A percentile compares a stretch with the other conserved stretches of the same genome.
These are phyloP conservation scores for Leavenworthia alabamica DNA, from an alignment of 345 rosid species.

Conservation along the genomic window DNA sequence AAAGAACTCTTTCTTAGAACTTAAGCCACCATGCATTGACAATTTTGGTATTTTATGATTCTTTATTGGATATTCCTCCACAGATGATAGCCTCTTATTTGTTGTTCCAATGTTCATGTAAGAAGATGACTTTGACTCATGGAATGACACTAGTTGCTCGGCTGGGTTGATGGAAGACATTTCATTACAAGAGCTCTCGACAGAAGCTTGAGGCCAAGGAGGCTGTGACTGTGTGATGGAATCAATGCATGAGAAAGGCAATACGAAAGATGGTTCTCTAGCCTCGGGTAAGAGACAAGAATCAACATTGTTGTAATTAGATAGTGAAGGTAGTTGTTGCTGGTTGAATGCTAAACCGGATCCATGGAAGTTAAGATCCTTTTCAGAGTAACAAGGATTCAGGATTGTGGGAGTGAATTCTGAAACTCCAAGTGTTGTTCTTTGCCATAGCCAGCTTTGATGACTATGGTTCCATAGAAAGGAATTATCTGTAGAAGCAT, in stretches of 20 bases:
- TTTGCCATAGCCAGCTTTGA: constrained; percentile 23
- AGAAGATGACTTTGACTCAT: constrained; percentile 26
- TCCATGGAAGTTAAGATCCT: constrained; percentile 29
- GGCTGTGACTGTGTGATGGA: constrained; percentile 25
- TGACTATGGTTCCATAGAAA: constrained; percentile 15
- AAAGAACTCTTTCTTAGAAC: constrained; percentile 7
- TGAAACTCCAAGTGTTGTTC: constrained; percentile 25
- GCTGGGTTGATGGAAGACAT: constrained; percentile 13
- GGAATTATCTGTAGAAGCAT: constrained; percentile 17
- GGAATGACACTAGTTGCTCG: constrained; percentile 22
- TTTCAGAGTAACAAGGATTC: constrained; percentile 16
- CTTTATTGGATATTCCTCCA: constrained; percentile 20
- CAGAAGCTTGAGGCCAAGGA: constrained; percentile 29
- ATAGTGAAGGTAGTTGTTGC: constrained; percentile 14
- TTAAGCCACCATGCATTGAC: constrained; percentile 26
- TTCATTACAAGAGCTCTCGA: constrained; percentile 27
- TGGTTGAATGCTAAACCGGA: constrained; percentile 30
- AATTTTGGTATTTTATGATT: constrained; percentile 29
- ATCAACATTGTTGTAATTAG: constrained; percentile 24
- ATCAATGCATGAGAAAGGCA: constrained; percentile 41
- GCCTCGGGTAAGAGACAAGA: constrained; percentile 25
- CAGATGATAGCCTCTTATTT: constrained; percentile 35
- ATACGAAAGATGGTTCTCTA: constrained; percentile 28
- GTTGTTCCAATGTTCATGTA: constrained; percentile 24
- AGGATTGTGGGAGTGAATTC: constrained; percentile 23